Base-by-base conservation (phyloP, 2,329 filamentous ascomycete species). In the Exserohilum turcica region DNA sequence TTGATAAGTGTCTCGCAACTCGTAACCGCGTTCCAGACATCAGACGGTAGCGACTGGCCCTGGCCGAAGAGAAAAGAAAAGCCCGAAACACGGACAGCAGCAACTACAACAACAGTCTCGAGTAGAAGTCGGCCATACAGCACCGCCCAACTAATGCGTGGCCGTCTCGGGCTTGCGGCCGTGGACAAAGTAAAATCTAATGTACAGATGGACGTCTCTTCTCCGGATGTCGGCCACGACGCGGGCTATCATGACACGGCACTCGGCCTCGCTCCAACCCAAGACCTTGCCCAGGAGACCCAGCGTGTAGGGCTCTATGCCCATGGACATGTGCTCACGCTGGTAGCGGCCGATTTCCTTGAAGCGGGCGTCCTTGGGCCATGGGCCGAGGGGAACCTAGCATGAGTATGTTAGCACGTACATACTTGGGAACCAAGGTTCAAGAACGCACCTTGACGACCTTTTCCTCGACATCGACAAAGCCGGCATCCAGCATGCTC, bases 341-440 rank as follows among this genome's bases (percentile, higher is more conserved):
- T 73, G 67, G 48, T 71, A 80, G 24, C 75, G 68, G 13, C 80
- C 79, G 18, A 82, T 75, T 57, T 79, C 76, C 61, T 81, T 82
- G 74, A 80, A 76, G 47, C 76, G 77, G 1, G 74, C 72, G 43
- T 82, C 78, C 44, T 77, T 77, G 5, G 79, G 74, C 80, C 80
- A 82, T 1, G 70, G 65, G 12, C 70, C 71, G 19, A 73, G 59
- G 12, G 71, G 71, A 19, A 74, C 57, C 70, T 73, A 10, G 7
- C 9, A 13, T 33, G 8, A 24, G 31, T 21, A 28, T 32, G 42
- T 64, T 36, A 57, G 54, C 12, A 40, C n/a, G n/a, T n/a, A n/a
- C n/a, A n/a, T n/a, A n/a, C n/a, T n/a, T n/a, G n/a, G n/a, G n/a
- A n/a, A n/a, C n/a, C n/a, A n/a, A n/a, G n/a, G n/a, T n/a, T n/a